Evolutionary conservation across 805 yeast genomes (phyloP).

Genomic region (Isabelozyma rhagii): DNA sequence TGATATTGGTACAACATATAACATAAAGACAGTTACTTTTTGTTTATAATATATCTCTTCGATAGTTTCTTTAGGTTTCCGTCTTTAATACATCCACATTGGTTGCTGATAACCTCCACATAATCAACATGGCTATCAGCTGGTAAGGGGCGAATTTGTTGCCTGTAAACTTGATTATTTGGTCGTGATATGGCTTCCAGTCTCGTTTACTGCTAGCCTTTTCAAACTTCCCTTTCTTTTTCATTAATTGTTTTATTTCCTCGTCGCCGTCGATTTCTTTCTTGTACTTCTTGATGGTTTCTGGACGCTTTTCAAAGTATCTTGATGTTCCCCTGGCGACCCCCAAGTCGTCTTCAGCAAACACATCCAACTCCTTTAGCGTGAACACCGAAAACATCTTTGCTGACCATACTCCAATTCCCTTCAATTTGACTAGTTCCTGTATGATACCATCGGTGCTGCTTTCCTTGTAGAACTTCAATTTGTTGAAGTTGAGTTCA

Average conservation of each 20-base stretch:
- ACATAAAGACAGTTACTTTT: constrained; percentile 3
- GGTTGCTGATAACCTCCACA: constrained; percentile 71
- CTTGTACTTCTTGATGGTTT: constrained; percentile 43
- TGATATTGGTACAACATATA: background rate
- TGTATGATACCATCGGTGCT: constrained; percentile 46
- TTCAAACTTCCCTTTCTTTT: constrained; percentile 35
- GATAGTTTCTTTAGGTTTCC: background rate
- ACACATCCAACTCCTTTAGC: constrained; percentile 62
- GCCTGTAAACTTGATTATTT: constrained; percentile 53
- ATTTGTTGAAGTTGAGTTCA: constrained; percentile 24
- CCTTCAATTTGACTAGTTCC: constrained; percentile 55
- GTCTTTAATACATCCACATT: constrained; percentile 43
- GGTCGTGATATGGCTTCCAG: constrained; percentile 69
- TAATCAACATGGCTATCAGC: constrained; percentile 61
- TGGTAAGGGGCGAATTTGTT: constrained; percentile 63
- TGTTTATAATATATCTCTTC: background rate
- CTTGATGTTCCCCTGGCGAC: constrained; percentile 75
- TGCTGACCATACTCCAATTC: constrained; percentile 84
- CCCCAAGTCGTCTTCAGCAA: constrained; percentile 79
- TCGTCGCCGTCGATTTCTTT: constrained; percentile 26
- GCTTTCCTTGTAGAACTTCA: constrained; percentile 33
- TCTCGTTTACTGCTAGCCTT: constrained; percentile 44
- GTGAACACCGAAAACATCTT: constrained; percentile 82
- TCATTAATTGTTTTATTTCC: constrained; percentile 26
- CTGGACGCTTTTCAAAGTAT: constrained; percentile 56